Conservation (phyloP, 2,329 filamentous ascomycete genomes). For the Phyllosticta ampelicida region DNA sequence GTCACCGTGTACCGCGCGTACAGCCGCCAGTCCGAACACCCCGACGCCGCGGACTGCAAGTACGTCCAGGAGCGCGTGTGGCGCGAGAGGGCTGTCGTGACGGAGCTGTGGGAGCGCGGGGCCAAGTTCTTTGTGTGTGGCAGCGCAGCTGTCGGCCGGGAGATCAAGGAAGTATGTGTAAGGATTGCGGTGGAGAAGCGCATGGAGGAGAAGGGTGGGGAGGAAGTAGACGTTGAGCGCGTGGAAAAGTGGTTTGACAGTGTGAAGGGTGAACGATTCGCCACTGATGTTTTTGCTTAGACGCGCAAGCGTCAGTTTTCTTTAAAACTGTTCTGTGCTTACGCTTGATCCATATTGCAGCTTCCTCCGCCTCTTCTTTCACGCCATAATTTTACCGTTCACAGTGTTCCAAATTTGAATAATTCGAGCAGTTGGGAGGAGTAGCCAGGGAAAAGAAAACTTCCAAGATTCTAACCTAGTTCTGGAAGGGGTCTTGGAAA, state of each 20-base stretch:
- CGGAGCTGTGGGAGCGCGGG: conserved; percentile 36
- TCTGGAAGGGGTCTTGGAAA: too few relatives aligned
- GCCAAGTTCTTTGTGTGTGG: conserved; percentile 58
- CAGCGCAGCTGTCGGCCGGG: conserved; percentile 37
- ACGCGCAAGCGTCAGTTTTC: too few relatives aligned
- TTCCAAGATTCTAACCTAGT: too few relatives aligned
- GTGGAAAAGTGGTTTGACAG: conserved; percentile 32
- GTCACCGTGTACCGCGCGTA: conserved; percentile 53
- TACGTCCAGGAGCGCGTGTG: conserved; percentile 45
- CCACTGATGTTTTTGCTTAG: conserved; percentile 35
- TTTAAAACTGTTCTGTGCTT: too few relatives aligned
- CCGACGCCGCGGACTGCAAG: conserved; percentile 37
- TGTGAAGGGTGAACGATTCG: conserved; percentile 36
- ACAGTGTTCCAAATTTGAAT: too few relatives aligned
- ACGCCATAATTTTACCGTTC: too few relatives aligned
- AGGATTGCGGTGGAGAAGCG: conserved; percentile 32
- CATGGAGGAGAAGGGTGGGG: conserved; percentile 25
- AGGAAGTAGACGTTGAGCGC: conserved; percentile 8
- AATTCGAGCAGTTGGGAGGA: too few relatives aligned
- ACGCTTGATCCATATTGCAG: too few relatives aligned
- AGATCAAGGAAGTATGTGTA: conserved; percentile 31
- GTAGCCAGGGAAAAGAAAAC: too few relatives aligned
- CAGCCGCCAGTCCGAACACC: conserved; percentile 32
- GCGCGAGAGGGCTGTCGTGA: conserved; percentile 35
- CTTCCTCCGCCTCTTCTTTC: too few relatives aligned